Base-by-base conservation (phyloP, 768 basidiomycete species). In the Xerocomellus amylosporus region DNA sequence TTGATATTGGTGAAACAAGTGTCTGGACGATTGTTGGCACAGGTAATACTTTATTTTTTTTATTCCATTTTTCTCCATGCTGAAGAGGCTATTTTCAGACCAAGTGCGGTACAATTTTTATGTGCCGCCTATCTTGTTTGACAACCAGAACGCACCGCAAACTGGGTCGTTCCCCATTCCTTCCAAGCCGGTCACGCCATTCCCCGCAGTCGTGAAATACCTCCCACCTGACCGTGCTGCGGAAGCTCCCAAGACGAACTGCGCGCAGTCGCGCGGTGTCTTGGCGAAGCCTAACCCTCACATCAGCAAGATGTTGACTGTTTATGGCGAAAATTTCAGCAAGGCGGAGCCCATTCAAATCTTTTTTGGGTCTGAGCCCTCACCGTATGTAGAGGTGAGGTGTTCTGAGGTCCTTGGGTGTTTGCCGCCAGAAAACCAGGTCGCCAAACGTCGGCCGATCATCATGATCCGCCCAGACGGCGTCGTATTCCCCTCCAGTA, bases 11-110 rank as follows among this genome's bases (percentile, higher is more conserved):
- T 57, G 92, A 94, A 75, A 92, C 91, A 30, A 92, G 90, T 67
- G 89, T 93, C 22, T 95, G 93, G 93, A 94, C 93, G 4, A 91
- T 94, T 60, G 90, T 93, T 56, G 91, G 93, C 61, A 93, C 90
- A 58, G 90, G 90, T 92, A 70, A 72, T 33, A 4, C 24, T 44
- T 3, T 58, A 28, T 54, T 55, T 44, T 5, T 33, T 42, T 45
- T 36, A 51, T 46, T 42, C 46, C 22, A 24, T 39, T 43, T 46
- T 45, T 34, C 50, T 53, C 47, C 26, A 41, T 55, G 49, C 61
- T 68, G 34, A 67, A 59, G 51, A 53, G 55, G 46, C 46, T 54
- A 36, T 44, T 55, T 60, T 44, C 73, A 87, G 92, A 95, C 66
- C 89, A 93, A 82, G 82, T 93, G 49, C 86, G 93, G 57, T 93